Base-by-base conservation (phyloP, 2,329 filamentous ascomycete genomes). In the Chaetomium olivaceum region DNA sequence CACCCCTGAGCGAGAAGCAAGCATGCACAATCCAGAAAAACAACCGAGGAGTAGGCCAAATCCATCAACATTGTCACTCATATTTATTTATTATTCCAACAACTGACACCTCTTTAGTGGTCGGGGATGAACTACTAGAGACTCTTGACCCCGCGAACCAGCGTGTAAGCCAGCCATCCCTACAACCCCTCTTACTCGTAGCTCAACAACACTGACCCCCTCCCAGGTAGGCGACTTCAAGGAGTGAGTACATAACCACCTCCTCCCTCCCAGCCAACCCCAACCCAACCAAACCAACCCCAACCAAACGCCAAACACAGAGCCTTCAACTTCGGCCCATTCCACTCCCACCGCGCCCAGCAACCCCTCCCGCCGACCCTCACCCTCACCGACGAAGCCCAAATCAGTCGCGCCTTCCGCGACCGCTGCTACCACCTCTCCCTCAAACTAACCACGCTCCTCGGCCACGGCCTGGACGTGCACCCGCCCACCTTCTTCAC, bases 311-410 rank as follows among this genome's bases (percentile, higher is more conserved):
- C 16, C 12, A 33, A 5, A 19, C 2, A 25, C 70, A 95, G 93
- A 80, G 92, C 90, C 46, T 94, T 98, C 83, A 99, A 98, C 80
- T 90, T 98, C 74, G 92, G 90, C 69, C 87, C 92, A 71, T 96
- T 95, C 75, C 75, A 81, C 64, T 71, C 87, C 68, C 84, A 87
- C 71, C 87, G 88, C 77, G 85, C 90, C 16, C 87, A 90, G 68
- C 94, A 98, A 76, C 89, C 90, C 9, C 81, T 98, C 1, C 93
- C 94, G 0, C 73, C 80, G 1, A 82, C 86, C 36, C 12, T 39
- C 8, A 82, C 98, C 2, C 74, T 79, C 19, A 70, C 81, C 1
- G 81, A 91, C 67, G 85, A 91, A 73, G 72, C 80, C 7, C 82
- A 88, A 21, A 82, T 97, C 67, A 80, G 81, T n/a, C n/a, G n/a